These are phyloP conservation scores for Chaetomium tenue DNA, from an alignment of 495 filamentous ascomycete species.

Conservation along the genomic window DNA sequence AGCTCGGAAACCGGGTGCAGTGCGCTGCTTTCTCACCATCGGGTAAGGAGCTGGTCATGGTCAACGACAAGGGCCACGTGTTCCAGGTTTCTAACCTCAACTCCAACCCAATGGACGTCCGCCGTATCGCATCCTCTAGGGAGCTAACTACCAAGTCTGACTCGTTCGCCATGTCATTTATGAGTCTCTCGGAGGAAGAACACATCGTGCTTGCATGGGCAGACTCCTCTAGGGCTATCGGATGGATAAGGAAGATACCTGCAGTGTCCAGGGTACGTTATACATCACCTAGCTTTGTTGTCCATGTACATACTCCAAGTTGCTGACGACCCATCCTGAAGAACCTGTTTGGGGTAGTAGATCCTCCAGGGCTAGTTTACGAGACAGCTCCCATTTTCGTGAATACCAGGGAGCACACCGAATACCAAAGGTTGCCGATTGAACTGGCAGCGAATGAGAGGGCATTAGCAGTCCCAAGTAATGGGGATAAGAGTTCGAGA, in stretches of 20 bases:
- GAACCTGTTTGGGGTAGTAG: neutral
- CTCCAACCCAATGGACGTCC: slow-evolving; percentile 36
- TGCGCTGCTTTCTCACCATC: slow-evolving; percentile 37
- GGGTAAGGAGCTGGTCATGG: slow-evolving; percentile 36
- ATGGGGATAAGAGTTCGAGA: neutral
- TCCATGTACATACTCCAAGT: neutral
- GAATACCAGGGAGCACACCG: neutral
- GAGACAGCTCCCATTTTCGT: neutral
- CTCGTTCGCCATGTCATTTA: slow-evolving; percentile 38
- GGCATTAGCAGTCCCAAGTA: neutral
- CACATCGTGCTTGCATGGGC: slow-evolving; percentile 39
- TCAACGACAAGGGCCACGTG: slow-evolving; percentile 41
- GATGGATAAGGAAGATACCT: slow-evolving; percentile 39
- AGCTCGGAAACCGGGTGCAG: slow-evolving; percentile 38
- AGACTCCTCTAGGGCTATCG: slow-evolving; percentile 31
- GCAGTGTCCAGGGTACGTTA: slow-evolving; percentile 16
- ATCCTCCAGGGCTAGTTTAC: slow-evolving; percentile 9
- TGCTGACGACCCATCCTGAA: neutral
- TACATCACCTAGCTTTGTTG: neutral
- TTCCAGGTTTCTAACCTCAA: slow-evolving; percentile 39
- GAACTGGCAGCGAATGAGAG: slow-evolving; percentile 16
- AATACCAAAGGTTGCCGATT: neutral
- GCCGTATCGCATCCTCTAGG: slow-evolving; percentile 31
- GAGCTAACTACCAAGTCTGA: slow-evolving; percentile 37
- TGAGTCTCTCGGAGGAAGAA: slow-evolving; percentile 37